Conservation (phyloP, 768 basidiomycete genomes). For the Galerina marginata region DNA sequence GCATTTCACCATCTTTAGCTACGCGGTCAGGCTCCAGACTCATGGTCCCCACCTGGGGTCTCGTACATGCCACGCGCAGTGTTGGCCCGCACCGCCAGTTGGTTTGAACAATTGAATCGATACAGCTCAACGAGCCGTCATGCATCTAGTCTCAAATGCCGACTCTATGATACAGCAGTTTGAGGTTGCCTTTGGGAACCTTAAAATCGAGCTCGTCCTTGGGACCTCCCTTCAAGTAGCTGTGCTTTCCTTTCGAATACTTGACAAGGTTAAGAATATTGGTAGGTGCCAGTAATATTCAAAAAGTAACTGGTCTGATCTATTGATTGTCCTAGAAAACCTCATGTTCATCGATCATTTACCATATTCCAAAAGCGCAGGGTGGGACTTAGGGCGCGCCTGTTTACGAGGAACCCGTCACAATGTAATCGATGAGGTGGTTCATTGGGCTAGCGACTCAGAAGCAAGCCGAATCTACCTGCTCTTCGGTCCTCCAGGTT, state of each 20-base stretch:
- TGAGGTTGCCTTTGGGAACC: conserved; percentile 8
- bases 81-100: too few species aligned
- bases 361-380: not conserved
- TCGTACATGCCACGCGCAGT: too few species aligned
- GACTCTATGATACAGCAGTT: conserved; percentile 12
- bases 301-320: not conserved
- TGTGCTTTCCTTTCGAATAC: conserved; percentile 11
- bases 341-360: conserved; percentile 4
- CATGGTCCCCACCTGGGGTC: too few species aligned
- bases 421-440: not conserved
- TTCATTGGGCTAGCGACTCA: conserved; percentile 1
- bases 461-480: conserved; percentile 1
- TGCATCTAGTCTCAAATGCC: conserved; percentile 7
- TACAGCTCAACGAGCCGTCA: conserved; percentile 10
- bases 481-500: not conserved
- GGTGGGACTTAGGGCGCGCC: not conserved
- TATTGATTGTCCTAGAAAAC: not conserved
- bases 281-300: not conserved
- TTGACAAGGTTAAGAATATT: conserved; percentile 9
- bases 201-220: conserved; percentile 12
- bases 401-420: conserved; percentile 9
- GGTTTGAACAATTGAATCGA: too few species aligned
- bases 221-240: conserved; percentile 12
- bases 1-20: too few species aligned
- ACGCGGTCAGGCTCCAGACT: too few species aligned